Conservation (phyloP, 148 eudicot species). For the Silene uniflora region DNA sequence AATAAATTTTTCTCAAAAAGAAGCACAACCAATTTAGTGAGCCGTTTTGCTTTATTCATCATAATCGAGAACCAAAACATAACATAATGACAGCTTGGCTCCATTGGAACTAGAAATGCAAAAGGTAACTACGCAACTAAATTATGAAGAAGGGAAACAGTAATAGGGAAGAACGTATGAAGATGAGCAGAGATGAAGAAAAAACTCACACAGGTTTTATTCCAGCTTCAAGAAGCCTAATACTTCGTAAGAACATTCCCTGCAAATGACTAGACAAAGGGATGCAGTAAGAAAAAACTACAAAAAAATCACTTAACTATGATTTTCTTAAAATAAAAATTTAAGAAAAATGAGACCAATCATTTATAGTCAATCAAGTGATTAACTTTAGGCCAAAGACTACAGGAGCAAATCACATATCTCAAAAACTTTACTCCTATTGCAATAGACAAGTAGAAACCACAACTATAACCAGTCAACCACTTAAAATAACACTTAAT, state of each 20-base stretch:
- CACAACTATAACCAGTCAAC: background rate
- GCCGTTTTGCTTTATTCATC: no score
- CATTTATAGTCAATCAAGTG: background rate
- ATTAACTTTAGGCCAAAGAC: background rate
- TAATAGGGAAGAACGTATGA: background rate
- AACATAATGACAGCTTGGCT: no score
- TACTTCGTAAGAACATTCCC: slow-evolving; percentile 93
- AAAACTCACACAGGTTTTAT: slow-evolving; percentile 79
- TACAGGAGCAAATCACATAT: background rate
- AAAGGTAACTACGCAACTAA: background rate
- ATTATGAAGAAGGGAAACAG: background rate
- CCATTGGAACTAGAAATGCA: no score
- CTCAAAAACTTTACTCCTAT: background rate
- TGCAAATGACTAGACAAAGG: slow-evolving; percentile 71
- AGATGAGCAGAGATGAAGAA: background rate
- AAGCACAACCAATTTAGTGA: no score
- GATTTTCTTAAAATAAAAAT: no score
- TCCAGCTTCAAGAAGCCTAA: slow-evolving; percentile 93
- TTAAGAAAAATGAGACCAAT: background rate
- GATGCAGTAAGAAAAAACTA: background rate
- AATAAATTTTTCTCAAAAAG: no score
- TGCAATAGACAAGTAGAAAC: background rate
- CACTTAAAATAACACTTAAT: background rate
- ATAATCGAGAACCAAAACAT: no score
- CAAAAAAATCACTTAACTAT: background rate